Conservation (phyloP, 805 yeast genomes). For the Ogataea henricii region DNA sequence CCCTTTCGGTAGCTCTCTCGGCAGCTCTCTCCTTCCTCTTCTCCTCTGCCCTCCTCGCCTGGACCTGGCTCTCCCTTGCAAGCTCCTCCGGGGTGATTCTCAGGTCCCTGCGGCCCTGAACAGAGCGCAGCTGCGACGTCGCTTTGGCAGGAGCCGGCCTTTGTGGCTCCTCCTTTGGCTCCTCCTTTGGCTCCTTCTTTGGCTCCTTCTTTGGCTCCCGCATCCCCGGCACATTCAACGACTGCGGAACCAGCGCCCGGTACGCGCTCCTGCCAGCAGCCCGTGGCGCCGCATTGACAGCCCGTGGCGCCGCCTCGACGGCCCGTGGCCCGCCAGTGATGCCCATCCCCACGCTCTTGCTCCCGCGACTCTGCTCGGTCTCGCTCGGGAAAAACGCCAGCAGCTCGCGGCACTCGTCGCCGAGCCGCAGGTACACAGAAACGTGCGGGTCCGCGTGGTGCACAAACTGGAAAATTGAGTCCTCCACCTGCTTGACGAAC, state of each 20-base stretch:
- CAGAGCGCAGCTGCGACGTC: background rate
- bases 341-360: conserved; percentile 13
- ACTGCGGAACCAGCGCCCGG: conserved; percentile 3
- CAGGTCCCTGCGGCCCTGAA: conserved; percentile 2
- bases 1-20: background rate
- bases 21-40: background rate
- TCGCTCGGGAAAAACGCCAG: conserved; percentile 9
- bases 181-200: too few relatives aligned
- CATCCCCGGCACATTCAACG: background rate
- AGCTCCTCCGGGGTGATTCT: conserved; percentile 1
- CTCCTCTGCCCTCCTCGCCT: background rate
- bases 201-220: too few relatives aligned
- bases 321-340: conserved; percentile 6
- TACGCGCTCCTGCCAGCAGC: background rate
- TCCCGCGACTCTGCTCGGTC: background rate
- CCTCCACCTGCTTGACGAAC: conserved; percentile 21
- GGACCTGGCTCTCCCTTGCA: background rate
- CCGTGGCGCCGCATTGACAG: background rate
- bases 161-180: too few relatives aligned
- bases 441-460: conserved; percentile 20
- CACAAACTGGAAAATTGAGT: conserved; percentile 19
- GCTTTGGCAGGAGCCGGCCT: background rate
- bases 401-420: conserved; percentile 5
- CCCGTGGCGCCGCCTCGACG: background rate
- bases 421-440: conserved; percentile 19